phyloP scores from a whole-genome alignment of 176 grass and related monocot genomes.

The Musa acuminata region DNA sequence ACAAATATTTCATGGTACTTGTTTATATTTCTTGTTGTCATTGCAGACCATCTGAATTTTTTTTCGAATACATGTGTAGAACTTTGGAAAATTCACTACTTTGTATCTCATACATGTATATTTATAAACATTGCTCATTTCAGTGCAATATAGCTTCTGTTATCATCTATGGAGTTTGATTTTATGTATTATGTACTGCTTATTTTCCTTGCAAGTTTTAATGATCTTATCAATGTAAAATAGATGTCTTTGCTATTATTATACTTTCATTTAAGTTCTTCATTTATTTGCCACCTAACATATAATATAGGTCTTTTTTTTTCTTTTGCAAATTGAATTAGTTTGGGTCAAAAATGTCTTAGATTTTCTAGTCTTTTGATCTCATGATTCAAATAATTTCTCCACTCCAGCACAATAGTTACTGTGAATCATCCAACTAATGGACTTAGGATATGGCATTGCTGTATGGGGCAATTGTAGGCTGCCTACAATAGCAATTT shows the following conservation, averaged over 20 bases:
- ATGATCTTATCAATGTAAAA: not conserved
- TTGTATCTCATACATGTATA: not conserved
- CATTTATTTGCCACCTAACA: not conserved
- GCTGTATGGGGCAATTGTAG: too few species aligned
- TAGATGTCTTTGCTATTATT: not conserved
- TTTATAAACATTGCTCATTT: not conserved
- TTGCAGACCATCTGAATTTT: not conserved
- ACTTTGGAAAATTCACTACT: not conserved
- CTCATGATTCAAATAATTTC: not conserved
- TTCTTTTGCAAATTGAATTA: not conserved
- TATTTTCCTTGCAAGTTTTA: not conserved
- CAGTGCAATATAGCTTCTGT: not conserved
- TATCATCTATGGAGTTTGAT: not conserved
- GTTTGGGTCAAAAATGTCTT: not conserved
- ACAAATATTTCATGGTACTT: not conserved
- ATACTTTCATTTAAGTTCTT: not conserved
- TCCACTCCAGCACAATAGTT: not conserved
- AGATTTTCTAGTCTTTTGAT: not conserved
- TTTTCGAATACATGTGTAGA: not conserved
- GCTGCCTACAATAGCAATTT: too few species aligned
- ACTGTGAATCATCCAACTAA: too few species aligned
- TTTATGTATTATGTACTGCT: not conserved
- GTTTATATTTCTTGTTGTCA: not conserved
- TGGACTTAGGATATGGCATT: too few species aligned
- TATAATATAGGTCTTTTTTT: not conserved